These are phyloP conservation scores for Plectosphaerella sp. DNA, from an alignment of 2,329 filamentous ascomycete species.

Conservation along the genomic window DNA sequence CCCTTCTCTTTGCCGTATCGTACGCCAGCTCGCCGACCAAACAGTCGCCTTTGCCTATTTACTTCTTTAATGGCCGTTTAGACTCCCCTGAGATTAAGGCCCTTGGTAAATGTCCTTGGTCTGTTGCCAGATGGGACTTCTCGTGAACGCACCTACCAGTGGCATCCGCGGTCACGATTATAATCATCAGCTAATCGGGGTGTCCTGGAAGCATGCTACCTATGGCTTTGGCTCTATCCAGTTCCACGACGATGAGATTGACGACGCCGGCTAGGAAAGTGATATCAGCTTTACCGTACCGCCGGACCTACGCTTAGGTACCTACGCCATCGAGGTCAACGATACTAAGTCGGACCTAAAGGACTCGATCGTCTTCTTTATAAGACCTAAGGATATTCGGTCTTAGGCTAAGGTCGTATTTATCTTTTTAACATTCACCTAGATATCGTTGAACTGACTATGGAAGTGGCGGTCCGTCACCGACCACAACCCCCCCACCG, in stretches of 20 bases:
- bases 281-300: constrained; percentile 22
- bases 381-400: constrained; percentile 16
- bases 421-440: constrained; percentile 29
- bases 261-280: constrained; percentile 28
- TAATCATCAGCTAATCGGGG: constrained; percentile 18
- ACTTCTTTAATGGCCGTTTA: constrained; percentile 14
- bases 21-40: background rate
- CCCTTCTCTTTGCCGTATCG: constrained; percentile 6
- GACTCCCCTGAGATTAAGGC: constrained; percentile 11
- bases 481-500: constrained; percentile 20
- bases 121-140: constrained; percentile 15
- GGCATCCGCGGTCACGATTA: constrained; percentile 26
- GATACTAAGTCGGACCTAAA: constrained; percentile 5
- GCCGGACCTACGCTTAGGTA: constrained; percentile 15
- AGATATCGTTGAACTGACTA: constrained; percentile 7
- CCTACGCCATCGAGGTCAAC: constrained; percentile 22
- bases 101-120: background rate
- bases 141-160: constrained; percentile 26
- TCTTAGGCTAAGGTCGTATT: constrained; percentile 16
- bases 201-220: constrained; percentile 24
- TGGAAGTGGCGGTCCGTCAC: constrained; percentile 16
- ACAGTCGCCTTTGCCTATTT: background rate
- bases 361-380: constrained; percentile 27
- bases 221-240: constrained; percentile 31
- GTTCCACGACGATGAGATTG: constrained; percentile 32